A percentile compares a stretch with the other conserved stretches of the same genome.
phyloP scores from a whole-genome alignment of 2,329 filamentous ascomycete species.

The Aspergillus hiratsukae region DNA sequence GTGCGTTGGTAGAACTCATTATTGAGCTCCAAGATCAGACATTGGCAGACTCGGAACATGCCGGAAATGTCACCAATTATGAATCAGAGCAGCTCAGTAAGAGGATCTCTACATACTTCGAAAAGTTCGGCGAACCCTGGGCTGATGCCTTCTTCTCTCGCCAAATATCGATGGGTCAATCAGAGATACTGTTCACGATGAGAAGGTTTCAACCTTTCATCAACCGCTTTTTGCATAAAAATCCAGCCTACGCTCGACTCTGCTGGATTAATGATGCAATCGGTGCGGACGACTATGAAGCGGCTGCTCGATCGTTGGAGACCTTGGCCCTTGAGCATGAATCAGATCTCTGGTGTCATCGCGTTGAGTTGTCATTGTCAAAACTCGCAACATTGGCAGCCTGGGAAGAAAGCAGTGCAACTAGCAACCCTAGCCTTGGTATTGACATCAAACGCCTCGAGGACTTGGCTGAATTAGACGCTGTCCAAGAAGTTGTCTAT shows the following conservation, averaged over 20 bases:
- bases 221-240: slow-evolving; percentile 71
- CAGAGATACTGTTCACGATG: slow-evolving; percentile 64
- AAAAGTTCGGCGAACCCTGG: slow-evolving; percentile 49
- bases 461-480: slow-evolving; percentile 62
- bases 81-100: slow-evolving; percentile 32
- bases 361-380: slow-evolving; percentile 82
- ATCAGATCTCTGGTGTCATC: slow-evolving; percentile 83
- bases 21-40: slow-evolving; percentile 39
- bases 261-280: slow-evolving; percentile 93
- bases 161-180: slow-evolving; percentile 63
- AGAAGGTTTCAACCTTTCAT: slow-evolving; percentile 68
- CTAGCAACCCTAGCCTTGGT: slow-evolving; percentile 37
- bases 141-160: slow-evolving; percentile 72
- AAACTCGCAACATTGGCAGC: slow-evolving; percentile 75
- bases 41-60: slow-evolving; percentile 19
- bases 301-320: slow-evolving; percentile 67
- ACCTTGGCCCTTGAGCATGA: slow-evolving; percentile 67
- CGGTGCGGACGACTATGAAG: slow-evolving; percentile 67
- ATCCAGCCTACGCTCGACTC: slow-evolving; percentile 68
- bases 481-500: slow-evolving; percentile 75
- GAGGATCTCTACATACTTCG: slow-evolving; percentile 45
- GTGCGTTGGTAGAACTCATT: slow-evolving; percentile 53
- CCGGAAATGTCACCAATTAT: slow-evolving; percentile 15
- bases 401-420: slow-evolving; percentile 30
- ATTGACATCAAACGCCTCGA: slow-evolving; percentile 52